Evolutionary conservation across 2,329 filamentous ascomycete species (phyloP).

Genomic region (Albophoma yamanashiensis): DNA sequence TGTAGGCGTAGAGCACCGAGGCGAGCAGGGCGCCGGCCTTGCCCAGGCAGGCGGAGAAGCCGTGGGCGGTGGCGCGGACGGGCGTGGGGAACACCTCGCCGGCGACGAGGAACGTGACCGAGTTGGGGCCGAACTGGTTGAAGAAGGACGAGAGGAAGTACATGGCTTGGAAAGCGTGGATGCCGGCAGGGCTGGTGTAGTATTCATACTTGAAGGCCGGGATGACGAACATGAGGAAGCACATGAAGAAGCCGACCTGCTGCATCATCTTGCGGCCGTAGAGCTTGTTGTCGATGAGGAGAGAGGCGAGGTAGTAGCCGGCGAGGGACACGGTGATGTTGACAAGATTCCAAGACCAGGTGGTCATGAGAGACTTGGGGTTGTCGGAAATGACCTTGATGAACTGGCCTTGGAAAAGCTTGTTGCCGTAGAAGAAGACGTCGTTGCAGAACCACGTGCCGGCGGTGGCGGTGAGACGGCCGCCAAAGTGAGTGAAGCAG

Average conservation of each 20-base stretch:
- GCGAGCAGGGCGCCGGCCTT: slow-evolving; percentile 83
- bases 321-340: slow-evolving; percentile 78
- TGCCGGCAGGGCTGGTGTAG: slow-evolving; percentile 60
- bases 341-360: slow-evolving; percentile 86
- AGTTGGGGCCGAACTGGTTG: slow-evolving; percentile 97
- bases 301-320: slow-evolving; percentile 83
- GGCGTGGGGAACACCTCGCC: slow-evolving; percentile 95
- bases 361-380: slow-evolving; percentile 65
- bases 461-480: slow-evolving; percentile 75
- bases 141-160: slow-evolving; percentile 98
- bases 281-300: slow-evolving; percentile 91
- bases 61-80: slow-evolving; percentile 86
- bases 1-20: slow-evolving; percentile 90
- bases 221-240: slow-evolving; percentile 87
- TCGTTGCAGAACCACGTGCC: slow-evolving; percentile 94
- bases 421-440: slow-evolving; percentile 98
- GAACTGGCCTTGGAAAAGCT: slow-evolving; percentile 89
- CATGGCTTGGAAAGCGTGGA: slow-evolving; percentile 93
- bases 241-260: slow-evolving; percentile 84
- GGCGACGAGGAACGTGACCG: slow-evolving; percentile 89
- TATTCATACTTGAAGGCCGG: slow-evolving; percentile 82
- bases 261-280: slow-evolving; percentile 97
- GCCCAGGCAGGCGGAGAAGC: slow-evolving; percentile 83
- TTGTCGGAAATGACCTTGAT: slow-evolving; percentile 68
- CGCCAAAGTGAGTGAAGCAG: slow-evolving; percentile 75